Evolutionary conservation across 2,329 filamentous ascomycete genomes (phyloP).

Genomic region (Talaromyces sp.): DNA sequence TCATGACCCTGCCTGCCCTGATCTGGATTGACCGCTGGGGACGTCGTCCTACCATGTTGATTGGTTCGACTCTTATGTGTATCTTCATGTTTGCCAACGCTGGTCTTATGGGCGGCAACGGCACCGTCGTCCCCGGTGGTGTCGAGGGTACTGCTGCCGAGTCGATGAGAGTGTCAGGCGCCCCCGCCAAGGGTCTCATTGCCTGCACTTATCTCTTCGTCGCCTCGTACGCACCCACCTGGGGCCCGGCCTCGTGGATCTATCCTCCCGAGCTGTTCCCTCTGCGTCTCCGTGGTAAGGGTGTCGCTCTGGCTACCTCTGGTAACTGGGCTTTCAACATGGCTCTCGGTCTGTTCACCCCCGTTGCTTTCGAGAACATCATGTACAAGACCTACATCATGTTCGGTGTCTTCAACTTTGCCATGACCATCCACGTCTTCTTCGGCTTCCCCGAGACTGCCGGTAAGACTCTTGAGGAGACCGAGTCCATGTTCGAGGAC

Average conservation of each 20-base stretch:
- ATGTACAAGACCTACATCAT: conserved; percentile 64
- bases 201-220: conserved; percentile 71
- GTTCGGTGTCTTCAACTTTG: conserved; percentile 67
- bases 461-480: conserved; percentile 71
- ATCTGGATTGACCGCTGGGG: conserved; percentile 73
- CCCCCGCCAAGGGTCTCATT: conserved; percentile 60
- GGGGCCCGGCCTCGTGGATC: conserved; percentile 56
- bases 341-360: conserved; percentile 51
- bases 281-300: conserved; percentile 59
- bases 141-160: conserved; percentile 28
- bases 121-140: conserved; percentile 37
- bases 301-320: conserved; percentile 57
- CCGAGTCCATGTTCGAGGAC: conserved; percentile 64
- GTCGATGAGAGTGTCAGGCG: conserved; percentile 33
- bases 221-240: conserved; percentile 62
- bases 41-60: conserved; percentile 63
- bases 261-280: conserved; percentile 62
- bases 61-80: conserved; percentile 62
- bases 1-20: conserved; percentile 72
- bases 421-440: conserved; percentile 63
- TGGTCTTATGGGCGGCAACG: conserved; percentile 36
- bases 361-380: conserved; percentile 54
- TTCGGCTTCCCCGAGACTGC: conserved; percentile 65
- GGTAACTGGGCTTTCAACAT: conserved; percentile 63
- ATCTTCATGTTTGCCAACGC: conserved; percentile 42